Base-by-base conservation (phyloP, 345 rosid genomes). In the Stellera chamaejasme region DNA sequence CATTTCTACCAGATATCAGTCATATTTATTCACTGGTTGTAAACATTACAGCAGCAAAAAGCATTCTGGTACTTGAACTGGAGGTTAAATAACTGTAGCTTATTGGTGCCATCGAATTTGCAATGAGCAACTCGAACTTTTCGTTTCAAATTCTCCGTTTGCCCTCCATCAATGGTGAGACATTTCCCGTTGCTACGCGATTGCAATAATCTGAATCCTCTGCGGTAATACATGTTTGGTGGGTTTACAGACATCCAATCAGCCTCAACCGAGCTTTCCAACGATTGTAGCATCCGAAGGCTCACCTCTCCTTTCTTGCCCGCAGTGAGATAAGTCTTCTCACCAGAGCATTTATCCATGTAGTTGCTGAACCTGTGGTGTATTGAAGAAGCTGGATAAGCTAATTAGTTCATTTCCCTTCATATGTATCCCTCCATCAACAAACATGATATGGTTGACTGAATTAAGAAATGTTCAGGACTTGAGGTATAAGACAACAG, bases 21-120 rank as follows among this genome's bases (percentile, higher is more conserved):
- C 39, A 32, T 5, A 32, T 32, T 32, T 32, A n/a, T 44, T 72
- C 48, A 75, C 42, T 52, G 12, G 39, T 76, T 78, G 60, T 60
- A 69, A 39, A 81, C 69, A 32, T 74, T 70, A 7, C 86, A 77
- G 50, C 80, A 75, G 59, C 82, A 81, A 59, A 75, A 77, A 15
- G 81, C 69, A 41, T 69, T 64, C 50, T 78, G 83, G 69, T 71
- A 78, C 63, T 78, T 81, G 69, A 75, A 81, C 13, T 76, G 67
- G 45, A 78, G 73, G 19, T 77, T 83, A 10, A 81, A 81, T 42
- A 78, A 66, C 63, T 75, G 87, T 43, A 16, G 48, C 49, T 66
- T 64, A 23, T 76, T 73, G 28, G 87, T 69, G 60, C 83, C 83
- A 56, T 81, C 79, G 6, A 78, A 71, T 67, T 63, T 69, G 78